phyloP scores from a whole-genome alignment of 768 basidiomycete species.

The Thelephora ganbajun region DNA sequence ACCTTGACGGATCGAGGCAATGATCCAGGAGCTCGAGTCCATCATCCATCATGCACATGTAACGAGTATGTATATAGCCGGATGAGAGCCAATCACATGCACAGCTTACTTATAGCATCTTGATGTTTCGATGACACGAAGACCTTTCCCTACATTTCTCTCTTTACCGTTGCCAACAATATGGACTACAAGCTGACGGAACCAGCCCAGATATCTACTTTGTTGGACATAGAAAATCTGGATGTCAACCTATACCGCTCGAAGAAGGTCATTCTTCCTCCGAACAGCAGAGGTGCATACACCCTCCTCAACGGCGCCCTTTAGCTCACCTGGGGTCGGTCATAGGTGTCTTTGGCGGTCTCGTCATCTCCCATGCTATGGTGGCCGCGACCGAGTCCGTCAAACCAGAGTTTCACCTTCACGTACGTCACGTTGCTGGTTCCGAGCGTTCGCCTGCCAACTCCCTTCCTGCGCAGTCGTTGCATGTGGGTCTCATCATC shows the following conservation, averaged over 20 bases:
- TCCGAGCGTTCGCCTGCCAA: background rate
- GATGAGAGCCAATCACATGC: no score
- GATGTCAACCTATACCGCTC: conserved; percentile 63
- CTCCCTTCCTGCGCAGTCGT: conserved; percentile 46
- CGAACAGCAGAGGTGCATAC: no score
- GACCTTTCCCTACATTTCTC: no score
- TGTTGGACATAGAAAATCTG: conserved; percentile 66
- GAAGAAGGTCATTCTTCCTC: background rate
- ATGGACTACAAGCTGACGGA: conserved; percentile 30
- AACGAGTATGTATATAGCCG: no score
- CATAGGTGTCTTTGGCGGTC: conserved; percentile 64
- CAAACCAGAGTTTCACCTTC: conserved; percentile 45
- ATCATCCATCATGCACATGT: no score
- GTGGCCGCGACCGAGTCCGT: conserved; percentile 72
- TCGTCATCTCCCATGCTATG: conserved; percentile 80
- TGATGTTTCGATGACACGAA: no score
- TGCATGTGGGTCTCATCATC: conserved; percentile 39
- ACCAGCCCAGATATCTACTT: conserved; percentile 54
- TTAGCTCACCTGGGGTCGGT: background rate
- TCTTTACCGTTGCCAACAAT: background rate
- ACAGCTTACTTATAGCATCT: no score
- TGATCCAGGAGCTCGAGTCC: no score
- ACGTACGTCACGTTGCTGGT: conserved; percentile 29
- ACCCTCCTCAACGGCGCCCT: background rate
- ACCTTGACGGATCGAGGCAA: no score